These are phyloP conservation scores for Calonectria leucothoes DNA, from an alignment of 2,329 filamentous ascomycete species.

Conservation along the genomic window DNA sequence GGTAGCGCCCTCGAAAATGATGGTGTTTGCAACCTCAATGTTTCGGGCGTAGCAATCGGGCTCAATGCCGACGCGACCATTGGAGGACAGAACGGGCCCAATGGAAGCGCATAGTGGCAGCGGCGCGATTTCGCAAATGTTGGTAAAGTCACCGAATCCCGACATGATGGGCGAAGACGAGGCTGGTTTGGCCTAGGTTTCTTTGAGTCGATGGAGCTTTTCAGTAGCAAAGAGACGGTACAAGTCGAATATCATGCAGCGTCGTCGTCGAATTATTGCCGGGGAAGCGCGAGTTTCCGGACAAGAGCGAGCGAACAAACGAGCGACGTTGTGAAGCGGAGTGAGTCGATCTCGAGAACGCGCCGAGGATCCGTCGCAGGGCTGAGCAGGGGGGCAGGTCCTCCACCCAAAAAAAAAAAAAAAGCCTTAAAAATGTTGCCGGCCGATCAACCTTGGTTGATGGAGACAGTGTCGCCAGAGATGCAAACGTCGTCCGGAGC, in stretches of 20 bases:
- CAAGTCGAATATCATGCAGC: not conserved
- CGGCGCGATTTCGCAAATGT: conserved; percentile 85
- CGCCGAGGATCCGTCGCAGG: not conserved
- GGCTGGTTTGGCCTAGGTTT: not conserved
- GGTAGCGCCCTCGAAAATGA: conserved; percentile 95
- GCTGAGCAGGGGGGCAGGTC: conserved; percentile 2
- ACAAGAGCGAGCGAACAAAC: not conserved
- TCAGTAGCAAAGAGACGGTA: not conserved
- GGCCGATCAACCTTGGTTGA: not conserved
- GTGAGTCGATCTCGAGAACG: conserved; percentile 1
- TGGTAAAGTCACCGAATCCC: conserved; percentile 91
- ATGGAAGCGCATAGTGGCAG: conserved; percentile 90
- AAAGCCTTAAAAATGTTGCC: not conserved
- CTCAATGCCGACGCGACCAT: conserved; percentile 81
- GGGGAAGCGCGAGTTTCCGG: not conserved
- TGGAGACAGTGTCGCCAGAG: not conserved
- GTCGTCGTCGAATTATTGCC: not conserved
- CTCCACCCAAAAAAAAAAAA: not conserved
- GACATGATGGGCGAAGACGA: conserved; percentile 63
- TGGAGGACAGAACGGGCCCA: conserved; percentile 77
- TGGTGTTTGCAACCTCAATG: conserved; percentile 96
- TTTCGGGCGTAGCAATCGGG: conserved; percentile 93
- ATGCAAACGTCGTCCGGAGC: not conserved
- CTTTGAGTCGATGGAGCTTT: not conserved
- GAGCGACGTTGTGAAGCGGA: not conserved